A percentile compares a stretch with the other conserved stretches of the same genome.
These are phyloP conservation scores for Botrytis galanthina DNA, from an alignment of 2,329 filamentous ascomycete genomes.

Conservation along the genomic window DNA sequence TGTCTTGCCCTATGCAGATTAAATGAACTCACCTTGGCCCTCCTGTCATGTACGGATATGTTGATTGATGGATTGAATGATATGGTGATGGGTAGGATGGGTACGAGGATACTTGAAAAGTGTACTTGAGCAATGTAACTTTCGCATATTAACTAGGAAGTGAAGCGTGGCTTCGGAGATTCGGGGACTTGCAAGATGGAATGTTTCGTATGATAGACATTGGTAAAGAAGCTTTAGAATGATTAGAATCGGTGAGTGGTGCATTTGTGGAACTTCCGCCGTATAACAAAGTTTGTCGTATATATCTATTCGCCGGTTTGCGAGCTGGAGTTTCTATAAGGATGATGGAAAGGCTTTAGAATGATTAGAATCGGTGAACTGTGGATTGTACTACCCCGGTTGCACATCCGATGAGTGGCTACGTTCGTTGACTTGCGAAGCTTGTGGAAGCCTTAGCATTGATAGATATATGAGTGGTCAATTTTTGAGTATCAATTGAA, in stretches of 20 bases:
- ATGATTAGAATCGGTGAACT: neutral
- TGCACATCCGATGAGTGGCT: neutral
- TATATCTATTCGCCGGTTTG: neutral
- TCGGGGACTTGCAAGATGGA: conserved; percentile 19
- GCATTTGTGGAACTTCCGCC: neutral
- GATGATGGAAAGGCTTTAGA: neutral
- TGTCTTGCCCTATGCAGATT: conserved; percentile 20
- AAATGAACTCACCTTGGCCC: conserved; percentile 1
- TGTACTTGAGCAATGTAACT: conserved; percentile 7
- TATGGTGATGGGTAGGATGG: neutral
- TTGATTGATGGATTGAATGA: neutral
- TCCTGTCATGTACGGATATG: conserved; percentile 9
- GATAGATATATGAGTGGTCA: neutral
- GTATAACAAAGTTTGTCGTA: neutral
- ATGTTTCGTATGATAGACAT: neutral
- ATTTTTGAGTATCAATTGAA: neutral
- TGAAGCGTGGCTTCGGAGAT: conserved; percentile 18
- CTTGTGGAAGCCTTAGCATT: neutral
- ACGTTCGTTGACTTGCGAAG: neutral
- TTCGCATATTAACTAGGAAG: conserved; percentile 2
- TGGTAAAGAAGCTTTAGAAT: conserved; percentile 13
- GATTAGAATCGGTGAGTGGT: conserved; percentile 11
- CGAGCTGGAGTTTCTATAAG: neutral
- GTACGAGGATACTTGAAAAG: conserved; percentile 8
- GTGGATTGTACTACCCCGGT: neutral